These are phyloP conservation scores for Talaromyces sp. DNA, from an alignment of 2,329 filamentous ascomycete genomes.

Conservation along the genomic window DNA sequence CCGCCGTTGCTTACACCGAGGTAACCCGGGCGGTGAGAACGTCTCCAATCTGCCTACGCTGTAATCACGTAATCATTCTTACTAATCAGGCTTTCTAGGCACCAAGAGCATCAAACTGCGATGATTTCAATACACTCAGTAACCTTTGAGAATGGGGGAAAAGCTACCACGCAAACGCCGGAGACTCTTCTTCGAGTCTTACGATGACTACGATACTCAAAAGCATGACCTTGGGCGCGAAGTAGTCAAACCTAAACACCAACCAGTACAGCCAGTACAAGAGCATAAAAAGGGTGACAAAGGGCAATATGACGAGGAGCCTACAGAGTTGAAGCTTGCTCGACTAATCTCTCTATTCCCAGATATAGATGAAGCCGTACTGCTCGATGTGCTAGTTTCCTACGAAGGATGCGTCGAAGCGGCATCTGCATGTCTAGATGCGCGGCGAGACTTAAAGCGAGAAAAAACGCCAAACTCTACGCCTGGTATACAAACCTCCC, in stretches of 20 bases:
- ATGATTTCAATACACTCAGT: not conserved
- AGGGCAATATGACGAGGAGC: slow-evolving; percentile 58
- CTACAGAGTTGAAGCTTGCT: slow-evolving; percentile 86
- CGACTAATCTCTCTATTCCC: slow-evolving; percentile 75
- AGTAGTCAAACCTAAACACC: not conserved
- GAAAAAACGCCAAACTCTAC: not conserved
- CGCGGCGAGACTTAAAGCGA: not conserved
- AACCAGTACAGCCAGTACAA: not conserved
- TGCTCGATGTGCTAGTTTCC: slow-evolving; percentile 75
- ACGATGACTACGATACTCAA: not conserved
- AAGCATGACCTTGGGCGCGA: not conserved
- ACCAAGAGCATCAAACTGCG: not conserved
- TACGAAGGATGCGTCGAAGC: slow-evolving; percentile 71
- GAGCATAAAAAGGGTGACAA: not conserved
- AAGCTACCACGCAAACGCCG: slow-evolving; percentile 6
- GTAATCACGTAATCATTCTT: slow-evolving; percentile 7
- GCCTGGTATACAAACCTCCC: slow-evolving; percentile 62
- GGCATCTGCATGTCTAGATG: slow-evolving; percentile 57
- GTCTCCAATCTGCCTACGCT: not conserved
- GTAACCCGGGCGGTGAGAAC: slow-evolving; percentile 1
- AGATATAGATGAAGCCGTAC: slow-evolving; percentile 56
- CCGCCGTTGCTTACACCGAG: slow-evolving; percentile 7
- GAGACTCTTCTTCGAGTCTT: slow-evolving; percentile 13
- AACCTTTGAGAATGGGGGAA: not conserved
- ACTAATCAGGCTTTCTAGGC: slow-evolving; percentile 1